phyloP scores from a whole-genome alignment of 2,329 filamentous ascomycete genomes.

The Dryadomyces quercivorus region DNA sequence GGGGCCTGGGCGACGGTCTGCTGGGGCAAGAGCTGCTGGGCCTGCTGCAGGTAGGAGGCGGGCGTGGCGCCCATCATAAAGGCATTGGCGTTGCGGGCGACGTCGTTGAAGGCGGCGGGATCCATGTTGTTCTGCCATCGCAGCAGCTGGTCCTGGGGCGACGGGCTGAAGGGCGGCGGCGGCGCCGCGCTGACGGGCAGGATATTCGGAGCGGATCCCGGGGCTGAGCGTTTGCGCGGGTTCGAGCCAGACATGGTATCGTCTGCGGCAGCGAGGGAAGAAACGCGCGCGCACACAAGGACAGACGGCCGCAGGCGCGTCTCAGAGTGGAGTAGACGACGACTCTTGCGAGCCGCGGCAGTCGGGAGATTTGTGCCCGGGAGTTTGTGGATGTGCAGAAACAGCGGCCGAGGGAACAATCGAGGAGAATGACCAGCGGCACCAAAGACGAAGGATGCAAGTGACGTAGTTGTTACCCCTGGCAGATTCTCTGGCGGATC shows the following conservation, averaged over 20 bases:
- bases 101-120: slow-evolving; percentile 24
- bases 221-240: slow-evolving; percentile 60
- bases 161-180: slow-evolving; percentile 27
- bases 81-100: slow-evolving; percentile 20
- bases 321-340: neutral
- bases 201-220: slow-evolving; percentile 51
- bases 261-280: neutral
- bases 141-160: slow-evolving; percentile 33
- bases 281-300: neutral
- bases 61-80: slow-evolving; percentile 26
- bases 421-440: neutral
- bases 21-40: slow-evolving; percentile 13
- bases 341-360: neutral
- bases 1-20: slow-evolving; percentile 13
- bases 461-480: no score
- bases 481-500: no score
- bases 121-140: slow-evolving; percentile 30
- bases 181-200: slow-evolving; percentile 40
- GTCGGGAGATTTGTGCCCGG: neutral
- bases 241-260: slow-evolving; percentile 35
- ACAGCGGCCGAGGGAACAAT: neutral
- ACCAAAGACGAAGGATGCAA: neutral
- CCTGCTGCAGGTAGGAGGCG: slow-evolving; percentile 14
- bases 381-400: neutral
- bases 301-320: neutral